phyloP scores from a whole-genome alignment of 495 filamentous ascomycete species.

The Hypoxylon crocopeplum region DNA sequence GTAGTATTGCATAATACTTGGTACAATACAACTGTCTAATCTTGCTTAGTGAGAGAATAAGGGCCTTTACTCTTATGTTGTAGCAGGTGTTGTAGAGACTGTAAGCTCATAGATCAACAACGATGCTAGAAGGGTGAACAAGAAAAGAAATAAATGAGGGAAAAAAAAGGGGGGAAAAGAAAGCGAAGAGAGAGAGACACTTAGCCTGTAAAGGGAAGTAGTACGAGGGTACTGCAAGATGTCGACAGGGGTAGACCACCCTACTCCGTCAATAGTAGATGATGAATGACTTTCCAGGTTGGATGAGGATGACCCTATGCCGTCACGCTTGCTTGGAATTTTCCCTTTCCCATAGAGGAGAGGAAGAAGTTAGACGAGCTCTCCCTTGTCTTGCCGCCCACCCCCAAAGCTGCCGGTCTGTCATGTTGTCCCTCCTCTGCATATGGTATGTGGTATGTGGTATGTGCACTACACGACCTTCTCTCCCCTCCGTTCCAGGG shows the following conservation, averaged over 20 bases:
- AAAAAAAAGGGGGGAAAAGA: slow-evolving; percentile 6
- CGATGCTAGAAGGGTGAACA: not conserved
- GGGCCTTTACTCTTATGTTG: not conserved
- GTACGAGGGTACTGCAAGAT: slow-evolving; percentile 29
- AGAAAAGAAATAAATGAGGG: slow-evolving; percentile 2
- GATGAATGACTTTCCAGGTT: slow-evolving; percentile 40
- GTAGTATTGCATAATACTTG: slow-evolving; percentile 24
- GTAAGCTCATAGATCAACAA: slow-evolving; percentile 8
- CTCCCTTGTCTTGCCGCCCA: not conserved
- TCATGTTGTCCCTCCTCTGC: slow-evolving; percentile 9
- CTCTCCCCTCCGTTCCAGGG: slow-evolving; percentile 28
- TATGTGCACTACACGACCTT: slow-evolving; percentile 1
- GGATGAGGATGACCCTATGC: slow-evolving; percentile 37
- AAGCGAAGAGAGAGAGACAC: slow-evolving; percentile 7
- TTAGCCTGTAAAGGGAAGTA: slow-evolving; percentile 39
- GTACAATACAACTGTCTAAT: slow-evolving; percentile 17
- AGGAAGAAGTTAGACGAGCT: slow-evolving; percentile 2
- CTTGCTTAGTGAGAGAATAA: not conserved
- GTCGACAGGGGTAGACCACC: slow-evolving; percentile 24
- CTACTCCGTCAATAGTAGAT: slow-evolving; percentile 30
- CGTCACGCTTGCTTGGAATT: slow-evolving; percentile 29
- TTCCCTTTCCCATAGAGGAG: slow-evolving; percentile 15
- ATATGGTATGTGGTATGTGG: slow-evolving; percentile 3
- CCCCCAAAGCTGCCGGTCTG: slow-evolving; percentile 23
- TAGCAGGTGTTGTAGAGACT: not conserved